Evolutionary conservation across 1,284 basidiomycete species (phyloP).

Genomic region (Waitea zeae): DNA sequence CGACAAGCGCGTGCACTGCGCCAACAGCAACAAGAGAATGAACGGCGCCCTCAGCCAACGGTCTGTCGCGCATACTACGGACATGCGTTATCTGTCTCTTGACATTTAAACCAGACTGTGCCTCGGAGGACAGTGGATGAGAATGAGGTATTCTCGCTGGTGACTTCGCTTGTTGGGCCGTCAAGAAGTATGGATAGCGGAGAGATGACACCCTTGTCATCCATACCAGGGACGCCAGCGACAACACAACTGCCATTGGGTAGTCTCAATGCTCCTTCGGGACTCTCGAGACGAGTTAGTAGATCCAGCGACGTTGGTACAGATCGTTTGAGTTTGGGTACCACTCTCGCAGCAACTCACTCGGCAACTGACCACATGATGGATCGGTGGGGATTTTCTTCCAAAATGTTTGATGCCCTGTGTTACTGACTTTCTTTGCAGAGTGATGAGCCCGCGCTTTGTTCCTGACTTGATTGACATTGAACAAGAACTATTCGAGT

Average conservation of each 20-base stretch:
- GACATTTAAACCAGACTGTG: no score
- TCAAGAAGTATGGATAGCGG: slow-evolving; percentile 18
- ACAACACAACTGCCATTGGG: slow-evolving; percentile 13
- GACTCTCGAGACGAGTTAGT: slow-evolving; percentile 43
- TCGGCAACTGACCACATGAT: slow-evolving; percentile 45
- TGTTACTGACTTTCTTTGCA: not conserved
- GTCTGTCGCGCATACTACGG: no score
- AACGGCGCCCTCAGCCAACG: slow-evolving; percentile 28
- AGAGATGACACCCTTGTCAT: slow-evolving; percentile 45
- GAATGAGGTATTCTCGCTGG: slow-evolving; percentile 60
- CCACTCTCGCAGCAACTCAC: slow-evolving; percentile 20
- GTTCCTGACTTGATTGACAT: slow-evolving; percentile 70
- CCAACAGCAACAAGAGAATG: slow-evolving; percentile 38
- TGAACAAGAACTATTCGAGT: slow-evolving; percentile 76
- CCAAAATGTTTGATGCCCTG: no score
- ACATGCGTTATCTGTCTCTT: no score
- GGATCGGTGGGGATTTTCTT: slow-evolving; percentile 51
- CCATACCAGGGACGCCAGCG: slow-evolving; percentile 58
- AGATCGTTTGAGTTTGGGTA: slow-evolving; percentile 27
- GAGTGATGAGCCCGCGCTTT: slow-evolving; percentile 38
- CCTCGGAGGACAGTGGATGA: no score
- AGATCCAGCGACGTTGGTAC: slow-evolving; percentile 47
- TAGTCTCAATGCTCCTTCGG: no score
- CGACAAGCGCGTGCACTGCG: slow-evolving; percentile 56
- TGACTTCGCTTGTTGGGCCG: slow-evolving; percentile 36